Base-by-base conservation (phyloP, 108 stramenopile species). In the Cyclotella baltica region DNA sequence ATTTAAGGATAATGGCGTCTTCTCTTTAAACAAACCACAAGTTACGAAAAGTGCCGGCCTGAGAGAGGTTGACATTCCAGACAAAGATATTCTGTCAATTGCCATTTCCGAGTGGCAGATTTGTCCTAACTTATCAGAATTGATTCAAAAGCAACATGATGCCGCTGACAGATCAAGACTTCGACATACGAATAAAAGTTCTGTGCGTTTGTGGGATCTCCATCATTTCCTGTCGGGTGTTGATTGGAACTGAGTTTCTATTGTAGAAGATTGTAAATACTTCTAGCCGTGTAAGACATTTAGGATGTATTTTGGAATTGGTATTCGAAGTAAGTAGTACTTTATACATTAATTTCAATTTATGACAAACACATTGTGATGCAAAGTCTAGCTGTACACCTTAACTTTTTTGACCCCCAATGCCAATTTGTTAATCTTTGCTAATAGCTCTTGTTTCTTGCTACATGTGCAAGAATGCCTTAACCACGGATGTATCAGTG, bases 401-500 rank as follows among this genome's bases (percentile, higher is more conserved):
- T 1, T 15, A 11, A 25, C 22, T 57, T 1, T 57, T 57, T 1
- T 3, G 2, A 23, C n/a, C n/a, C 55, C 27, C 22, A 25, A 22
- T 57, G 55, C 15, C 22, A 57, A 57, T 25, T 13, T 57, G 55
- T 25, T 57, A 27, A 57, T 57, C 27, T 25, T 4, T 29, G 55
- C 55, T 1, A 57, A 28, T 25, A 57, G 6, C 55, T 57, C 55
- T 25, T 57, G 25, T 25, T 57, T 57, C 20, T 57, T 57, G 22
- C 55, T 25, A 23, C 22, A 57, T 18, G 27, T 57, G 27, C 55
- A 57, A 1, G 55, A 57, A 57, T 57, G 22, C 27, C 27, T 57
- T 6, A 66, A 2, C 75, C 75, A 75, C 28, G 56, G 56, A 67
- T 75, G 75, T 10, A 50, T 27, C 29, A 90, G 72, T 10, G 93